phyloP scores from a whole-genome alignment of 2,329 filamentous ascomycete genomes.

The Nemania bipapillata region DNA sequence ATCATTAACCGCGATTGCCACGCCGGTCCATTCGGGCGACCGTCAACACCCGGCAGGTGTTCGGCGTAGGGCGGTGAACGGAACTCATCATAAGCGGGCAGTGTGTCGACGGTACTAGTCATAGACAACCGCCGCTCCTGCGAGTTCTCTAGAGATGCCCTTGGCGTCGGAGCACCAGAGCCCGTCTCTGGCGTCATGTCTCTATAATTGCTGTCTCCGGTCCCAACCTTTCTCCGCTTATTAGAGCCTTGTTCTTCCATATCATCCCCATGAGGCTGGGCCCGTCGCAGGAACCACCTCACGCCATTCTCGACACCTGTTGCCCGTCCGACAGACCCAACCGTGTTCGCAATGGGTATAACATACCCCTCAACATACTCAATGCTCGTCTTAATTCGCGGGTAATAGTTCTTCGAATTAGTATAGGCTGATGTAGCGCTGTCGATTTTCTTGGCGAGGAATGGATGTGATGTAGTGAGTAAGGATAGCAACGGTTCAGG shows the following conservation, averaged over 20 bases:
- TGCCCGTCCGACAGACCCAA: conserved; percentile 81
- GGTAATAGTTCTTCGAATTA: conserved; percentile 88
- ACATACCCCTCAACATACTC: conserved; percentile 92
- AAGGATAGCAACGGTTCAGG: conserved; percentile 86
- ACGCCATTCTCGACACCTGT: conserved; percentile 90
- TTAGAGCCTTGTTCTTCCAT: conserved; percentile 61
- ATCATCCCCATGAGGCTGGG: conserved; percentile 60
- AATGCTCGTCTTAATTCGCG: conserved; percentile 86
- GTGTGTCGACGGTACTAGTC: conserved; percentile 75
- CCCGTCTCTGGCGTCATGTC: conserved; percentile 47
- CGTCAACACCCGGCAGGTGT: conserved; percentile 54
- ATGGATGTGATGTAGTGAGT: conserved; percentile 86
- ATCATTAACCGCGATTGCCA: conserved; percentile 90
- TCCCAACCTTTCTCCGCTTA: conserved; percentile 68
- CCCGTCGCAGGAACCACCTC: conserved; percentile 79
- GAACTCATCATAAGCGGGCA: conserved; percentile 85
- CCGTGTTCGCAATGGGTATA: conserved; percentile 85
- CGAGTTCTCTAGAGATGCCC: conserved; percentile 50
- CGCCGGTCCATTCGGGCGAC: conserved; percentile 49
- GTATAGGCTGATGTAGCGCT: conserved; percentile 87
- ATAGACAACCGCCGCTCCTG: conserved; percentile 68
- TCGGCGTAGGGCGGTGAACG: conserved; percentile 80
- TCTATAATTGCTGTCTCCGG: conserved; percentile 46
- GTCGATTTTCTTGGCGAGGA: conserved; percentile 85
- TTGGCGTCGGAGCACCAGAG: conserved; percentile 48